Conservation (phyloP, 176 grass and related monocot genomes). For the Bothriochloa decipiens region DNA sequence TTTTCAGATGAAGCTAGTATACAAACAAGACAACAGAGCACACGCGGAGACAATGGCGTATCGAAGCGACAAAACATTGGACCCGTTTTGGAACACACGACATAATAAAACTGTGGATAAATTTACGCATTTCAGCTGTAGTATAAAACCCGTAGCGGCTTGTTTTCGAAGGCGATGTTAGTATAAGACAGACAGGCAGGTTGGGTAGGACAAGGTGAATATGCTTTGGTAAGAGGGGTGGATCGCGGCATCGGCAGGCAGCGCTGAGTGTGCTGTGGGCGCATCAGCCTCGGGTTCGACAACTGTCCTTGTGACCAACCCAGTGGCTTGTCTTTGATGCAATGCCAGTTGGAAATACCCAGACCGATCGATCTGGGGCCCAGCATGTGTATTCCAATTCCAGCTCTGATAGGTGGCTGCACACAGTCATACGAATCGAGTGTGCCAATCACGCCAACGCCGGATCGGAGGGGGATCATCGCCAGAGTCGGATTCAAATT, state of each 20-base stretch:
- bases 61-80: neutral
- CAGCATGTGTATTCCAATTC: neutral
- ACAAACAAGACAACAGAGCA: neutral
- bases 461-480: conserved; percentile 1
- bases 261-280: conserved; percentile 7
- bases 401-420: neutral
- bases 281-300: conserved; percentile 51
- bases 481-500: conserved; percentile 25
- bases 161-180: conserved; percentile 18
- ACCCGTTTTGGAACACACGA: neutral
- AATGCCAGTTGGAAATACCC: conserved; percentile 45
- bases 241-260: too few relatives aligned
- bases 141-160: neutral
- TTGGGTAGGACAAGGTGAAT: conserved; percentile 24
- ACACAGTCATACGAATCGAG: neutral
- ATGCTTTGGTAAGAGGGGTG: conserved; percentile 37
- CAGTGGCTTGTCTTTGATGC: conserved; percentile 41
- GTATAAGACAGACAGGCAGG: neutral
- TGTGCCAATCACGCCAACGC: conserved; percentile 25
- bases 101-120: too few relatives aligned
- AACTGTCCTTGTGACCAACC: conserved; percentile 61
- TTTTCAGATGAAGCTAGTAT: neutral
- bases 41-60: neutral
- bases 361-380: neutral
- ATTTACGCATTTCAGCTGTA: neutral